phyloP scores from a whole-genome alignment of 1,139 yeast genomes.

The Arxiozyma telluris region DNA sequence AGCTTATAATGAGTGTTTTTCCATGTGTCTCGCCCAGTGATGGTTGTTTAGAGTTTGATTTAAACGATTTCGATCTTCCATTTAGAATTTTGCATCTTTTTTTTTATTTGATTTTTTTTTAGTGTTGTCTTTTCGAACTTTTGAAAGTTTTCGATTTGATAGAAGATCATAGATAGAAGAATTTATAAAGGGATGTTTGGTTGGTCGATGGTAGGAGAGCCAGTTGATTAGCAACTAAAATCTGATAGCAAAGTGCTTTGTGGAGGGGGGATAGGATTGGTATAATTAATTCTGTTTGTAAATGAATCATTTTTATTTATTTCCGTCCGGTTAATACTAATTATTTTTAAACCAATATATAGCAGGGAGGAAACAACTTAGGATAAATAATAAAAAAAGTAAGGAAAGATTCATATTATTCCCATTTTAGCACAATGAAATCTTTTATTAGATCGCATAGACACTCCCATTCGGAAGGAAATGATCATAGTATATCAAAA shows the following conservation, averaged over 20 bases:
- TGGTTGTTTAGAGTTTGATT: neutral
- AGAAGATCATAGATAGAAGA: too few species aligned
- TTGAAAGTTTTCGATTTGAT: too few species aligned
- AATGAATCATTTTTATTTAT: neutral
- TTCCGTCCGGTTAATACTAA: neutral
- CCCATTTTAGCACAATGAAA: constrained; percentile 32
- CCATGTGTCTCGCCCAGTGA: neutral
- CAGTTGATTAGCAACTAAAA: neutral
- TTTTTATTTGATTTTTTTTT: too few species aligned
- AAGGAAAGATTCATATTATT: neutral
- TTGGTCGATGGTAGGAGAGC: neutral
- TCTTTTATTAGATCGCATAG: constrained; percentile 34
- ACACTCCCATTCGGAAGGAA: constrained; percentile 28
- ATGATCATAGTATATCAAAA: neutral
- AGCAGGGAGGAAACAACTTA: neutral
- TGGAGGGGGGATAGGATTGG: neutral
- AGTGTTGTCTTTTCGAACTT: neutral
- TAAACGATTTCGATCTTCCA: neutral
- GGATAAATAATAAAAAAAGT: neutral
- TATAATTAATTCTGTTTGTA: neutral
- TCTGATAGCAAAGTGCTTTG: neutral
- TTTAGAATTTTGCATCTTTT: neutral
- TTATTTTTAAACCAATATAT: too few species aligned
- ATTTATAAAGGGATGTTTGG: neutral
- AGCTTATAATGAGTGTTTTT: neutral